Evolutionary conservation across 192 early-diverging fungal species (phyloP).

Genomic region (Entomortierella chlamydospora): DNA sequence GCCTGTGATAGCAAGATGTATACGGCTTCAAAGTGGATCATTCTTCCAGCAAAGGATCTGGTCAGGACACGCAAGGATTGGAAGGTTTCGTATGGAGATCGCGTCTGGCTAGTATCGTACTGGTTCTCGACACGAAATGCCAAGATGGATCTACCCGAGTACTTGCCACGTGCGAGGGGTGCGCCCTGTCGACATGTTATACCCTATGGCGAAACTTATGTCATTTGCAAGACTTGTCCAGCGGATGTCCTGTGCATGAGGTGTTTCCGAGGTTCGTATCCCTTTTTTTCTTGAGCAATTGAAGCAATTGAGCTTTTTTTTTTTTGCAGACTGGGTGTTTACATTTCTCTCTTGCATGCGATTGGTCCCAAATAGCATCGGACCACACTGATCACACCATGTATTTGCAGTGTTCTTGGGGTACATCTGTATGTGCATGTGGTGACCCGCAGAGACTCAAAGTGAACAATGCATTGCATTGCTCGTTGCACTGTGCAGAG

Average conservation of each 20-base stretch:
- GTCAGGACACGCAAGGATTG: slow-evolving; percentile 25
- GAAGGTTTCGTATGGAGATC: slow-evolving; percentile 37
- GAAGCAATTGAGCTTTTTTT: background rate
- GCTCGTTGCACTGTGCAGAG: slow-evolving; percentile 34
- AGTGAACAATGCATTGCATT: slow-evolving; percentile 10
- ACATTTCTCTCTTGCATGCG: no score
- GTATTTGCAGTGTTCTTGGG: slow-evolving; percentile 52
- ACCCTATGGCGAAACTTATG: slow-evolving; percentile 47
- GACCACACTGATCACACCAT: slow-evolving; percentile 38
- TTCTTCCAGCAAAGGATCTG: slow-evolving; percentile 39
- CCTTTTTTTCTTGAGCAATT: background rate
- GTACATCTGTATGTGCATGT: slow-evolving; percentile 30
- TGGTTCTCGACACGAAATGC: slow-evolving; percentile 47
- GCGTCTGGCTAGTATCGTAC: slow-evolving; percentile 35
- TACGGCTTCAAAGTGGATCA: slow-evolving; percentile 48
- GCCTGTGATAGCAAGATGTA: slow-evolving; percentile 49
- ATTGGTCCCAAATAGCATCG: slow-evolving; percentile 42
- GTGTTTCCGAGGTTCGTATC: slow-evolving; percentile 44
- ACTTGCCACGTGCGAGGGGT: slow-evolving; percentile 27
- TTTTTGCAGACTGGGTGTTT: background rate
- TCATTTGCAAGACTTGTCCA: slow-evolving; percentile 43
- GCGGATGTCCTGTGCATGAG: slow-evolving; percentile 37
- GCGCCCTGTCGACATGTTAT: slow-evolving; percentile 36
- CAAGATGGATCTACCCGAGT: slow-evolving; percentile 40
- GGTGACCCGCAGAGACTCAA: slow-evolving; percentile 8